A percentile compares a stretch with the other conserved stretches of the same genome.
Evolutionary conservation across 371 early-diverging fungal genomes (phyloP).

Genomic region (Polyrhizophydium stewartii): DNA sequence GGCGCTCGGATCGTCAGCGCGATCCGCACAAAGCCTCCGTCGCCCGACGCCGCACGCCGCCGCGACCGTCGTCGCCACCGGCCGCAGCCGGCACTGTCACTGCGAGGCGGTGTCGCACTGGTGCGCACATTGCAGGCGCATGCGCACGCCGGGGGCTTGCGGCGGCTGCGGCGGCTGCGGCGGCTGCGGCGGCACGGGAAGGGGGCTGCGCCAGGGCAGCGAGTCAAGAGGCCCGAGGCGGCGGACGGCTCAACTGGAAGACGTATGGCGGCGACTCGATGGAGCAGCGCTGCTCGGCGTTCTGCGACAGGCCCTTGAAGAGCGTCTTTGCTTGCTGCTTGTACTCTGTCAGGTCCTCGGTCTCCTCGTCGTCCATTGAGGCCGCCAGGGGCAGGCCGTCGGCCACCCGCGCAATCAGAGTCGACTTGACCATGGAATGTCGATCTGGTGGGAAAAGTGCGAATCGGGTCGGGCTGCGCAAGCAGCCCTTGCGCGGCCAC

Average conservation of each 20-base stretch:
- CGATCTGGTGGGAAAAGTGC: too few species aligned
- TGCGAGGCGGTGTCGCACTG: too few species aligned
- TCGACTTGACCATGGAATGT: slow-evolving; percentile 77
- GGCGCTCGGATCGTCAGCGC: too few species aligned
- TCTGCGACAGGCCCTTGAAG: slow-evolving; percentile 75
- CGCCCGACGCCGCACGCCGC: too few species aligned
- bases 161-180: too few species aligned
- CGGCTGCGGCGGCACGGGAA: too few species aligned
- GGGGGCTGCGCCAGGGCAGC: neutral
- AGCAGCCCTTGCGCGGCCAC: too few species aligned
- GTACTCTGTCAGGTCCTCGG: slow-evolving; percentile 77
- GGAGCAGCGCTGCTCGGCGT: slow-evolving; percentile 91
- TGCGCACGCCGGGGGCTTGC: neutral
- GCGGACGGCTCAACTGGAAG: slow-evolving; percentile 61
- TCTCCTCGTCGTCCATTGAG: slow-evolving; percentile 95
- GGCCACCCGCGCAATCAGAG: slow-evolving; percentile 88
- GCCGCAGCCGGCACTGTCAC: too few species aligned
- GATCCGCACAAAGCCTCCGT: too few species aligned
- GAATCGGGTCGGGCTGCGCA: too few species aligned
- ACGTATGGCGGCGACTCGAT: slow-evolving; percentile 84
- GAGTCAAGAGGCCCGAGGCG: neutral
- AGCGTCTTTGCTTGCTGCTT: slow-evolving; percentile 90
- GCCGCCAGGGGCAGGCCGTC: slow-evolving; percentile 96
- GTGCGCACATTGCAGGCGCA: neutral
- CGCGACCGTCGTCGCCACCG: too few species aligned